phyloP scores from a whole-genome alignment of 2,329 filamentous ascomycete genomes.

The Fusarium pseudograminearum region DNA sequence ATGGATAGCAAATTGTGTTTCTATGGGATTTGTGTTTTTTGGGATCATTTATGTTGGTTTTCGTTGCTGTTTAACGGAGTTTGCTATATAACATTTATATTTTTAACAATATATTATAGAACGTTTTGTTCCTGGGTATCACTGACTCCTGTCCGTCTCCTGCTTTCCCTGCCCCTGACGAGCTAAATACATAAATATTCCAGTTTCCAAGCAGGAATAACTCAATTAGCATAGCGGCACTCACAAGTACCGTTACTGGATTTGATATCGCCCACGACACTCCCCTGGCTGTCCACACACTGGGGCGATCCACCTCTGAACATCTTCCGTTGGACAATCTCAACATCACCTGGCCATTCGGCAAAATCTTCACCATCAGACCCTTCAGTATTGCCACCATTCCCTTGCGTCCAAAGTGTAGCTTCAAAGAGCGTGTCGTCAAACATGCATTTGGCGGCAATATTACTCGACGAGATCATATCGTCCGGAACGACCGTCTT shows the following conservation, averaged over 20 bases:
- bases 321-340: conserved; percentile 64
- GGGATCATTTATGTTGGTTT: background rate
- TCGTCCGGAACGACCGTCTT: conserved; percentile 65
- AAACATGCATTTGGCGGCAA: conserved; percentile 68
- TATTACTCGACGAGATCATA: conserved; percentile 57
- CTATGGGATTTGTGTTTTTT: background rate
- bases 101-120: conserved; percentile 28
- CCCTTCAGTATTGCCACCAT: conserved; percentile 33
- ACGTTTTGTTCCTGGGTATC: conserved; percentile 38
- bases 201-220: background rate
- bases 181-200: background rate
- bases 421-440: conserved; percentile 66
- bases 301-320: conserved; percentile 59
- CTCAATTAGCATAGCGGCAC: conserved; percentile 54
- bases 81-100: background rate
- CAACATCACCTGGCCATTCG: conserved; percentile 69
- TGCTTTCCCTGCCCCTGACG: background rate
- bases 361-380: conserved; percentile 48
- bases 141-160: conserved; percentile 28
- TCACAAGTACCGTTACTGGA: conserved; percentile 53
- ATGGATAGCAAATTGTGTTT: conserved; percentile 15
- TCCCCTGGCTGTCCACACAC: conserved; percentile 61
- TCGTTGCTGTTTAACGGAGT: background rate
- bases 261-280: conserved; percentile 54
- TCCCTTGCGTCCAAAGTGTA: conserved; percentile 68